A percentile compares a stretch with the other conserved stretches of the same genome.
Evolutionary conservation across 257 asterid species (phyloP).

Genomic region (Gentiana straminea): DNA sequence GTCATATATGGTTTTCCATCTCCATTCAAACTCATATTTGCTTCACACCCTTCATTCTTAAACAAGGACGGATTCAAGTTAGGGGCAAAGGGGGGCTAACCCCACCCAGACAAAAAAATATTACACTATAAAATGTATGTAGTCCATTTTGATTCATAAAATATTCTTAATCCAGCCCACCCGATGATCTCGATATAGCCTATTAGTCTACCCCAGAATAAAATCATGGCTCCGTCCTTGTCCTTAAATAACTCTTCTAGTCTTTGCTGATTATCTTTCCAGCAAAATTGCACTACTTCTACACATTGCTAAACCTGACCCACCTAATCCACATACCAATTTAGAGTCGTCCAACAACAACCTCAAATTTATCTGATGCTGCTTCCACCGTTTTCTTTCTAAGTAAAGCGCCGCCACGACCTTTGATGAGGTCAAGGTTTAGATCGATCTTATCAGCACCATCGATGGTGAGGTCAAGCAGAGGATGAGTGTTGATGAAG

Average conservation of each 20-base stretch:
- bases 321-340: slow-evolving; percentile 69
- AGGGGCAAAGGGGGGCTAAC: too few species aligned
- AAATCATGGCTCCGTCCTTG: slow-evolving; percentile 17
- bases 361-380: slow-evolving; percentile 74
- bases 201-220: too few species aligned
- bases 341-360: slow-evolving; percentile 80
- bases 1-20: too few species aligned
- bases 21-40: too few species aligned
- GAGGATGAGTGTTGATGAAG: slow-evolving; percentile 8
- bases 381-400: slow-evolving; percentile 98
- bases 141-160: too few species aligned
- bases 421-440: slow-evolving; percentile 77
- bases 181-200: too few species aligned
- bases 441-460: slow-evolving; percentile 97
- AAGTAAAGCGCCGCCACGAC: slow-evolving; percentile 88
- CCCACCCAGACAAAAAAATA: too few species aligned
- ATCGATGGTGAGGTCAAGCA: slow-evolving; percentile 69
- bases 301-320: slow-evolving; percentile 91
- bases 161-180: too few species aligned
- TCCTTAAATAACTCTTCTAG: slow-evolving; percentile 58
- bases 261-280: slow-evolving; percentile 59
- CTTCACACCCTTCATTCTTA: too few species aligned
- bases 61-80: too few species aligned
- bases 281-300: slow-evolving; percentile 90
- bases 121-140: too few species aligned